Evolutionary conservation across 2,329 filamentous ascomycete species (phyloP).

Genomic region (Sclerotiophoma versabilis): DNA sequence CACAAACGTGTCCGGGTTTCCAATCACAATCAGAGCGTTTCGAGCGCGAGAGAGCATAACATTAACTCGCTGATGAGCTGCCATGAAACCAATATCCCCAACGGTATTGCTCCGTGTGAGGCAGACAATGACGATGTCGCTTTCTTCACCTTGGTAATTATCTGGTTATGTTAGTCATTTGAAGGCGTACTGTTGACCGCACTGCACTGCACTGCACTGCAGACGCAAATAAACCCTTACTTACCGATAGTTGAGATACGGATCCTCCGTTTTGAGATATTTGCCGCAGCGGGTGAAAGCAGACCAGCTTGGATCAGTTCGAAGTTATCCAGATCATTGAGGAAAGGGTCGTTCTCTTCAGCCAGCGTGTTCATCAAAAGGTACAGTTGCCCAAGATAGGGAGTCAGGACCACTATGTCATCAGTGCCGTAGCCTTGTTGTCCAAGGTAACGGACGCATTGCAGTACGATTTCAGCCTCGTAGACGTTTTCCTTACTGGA

Average conservation of each 20-base stretch:
- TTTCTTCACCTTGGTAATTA: slow-evolving; percentile 81
- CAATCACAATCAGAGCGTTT: slow-evolving; percentile 71
- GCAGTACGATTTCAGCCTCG: slow-evolving; percentile 71
- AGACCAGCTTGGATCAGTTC: slow-evolving; percentile 70
- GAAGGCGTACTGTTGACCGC: too few species aligned
- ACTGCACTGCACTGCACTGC: too few species aligned
- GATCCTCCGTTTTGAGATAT: slow-evolving; percentile 61
- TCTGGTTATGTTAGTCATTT: slow-evolving; percentile 42
- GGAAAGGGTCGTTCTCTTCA: slow-evolving; percentile 66
- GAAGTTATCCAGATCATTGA: slow-evolving; percentile 72
- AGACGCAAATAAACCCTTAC: background rate
- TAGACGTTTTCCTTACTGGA: slow-evolving; percentile 68
- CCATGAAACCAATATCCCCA: slow-evolving; percentile 75
- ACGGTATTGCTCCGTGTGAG: slow-evolving; percentile 70
- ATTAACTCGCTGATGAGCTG: slow-evolving; percentile 70
- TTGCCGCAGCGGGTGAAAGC: slow-evolving; percentile 60
- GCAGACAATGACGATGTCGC: slow-evolving; percentile 73
- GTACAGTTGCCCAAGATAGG: slow-evolving; percentile 73
- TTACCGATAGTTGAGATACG: slow-evolving; percentile 70
- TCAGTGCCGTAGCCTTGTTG: slow-evolving; percentile 75
- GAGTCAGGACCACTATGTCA: slow-evolving; percentile 72
- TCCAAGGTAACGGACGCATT: slow-evolving; percentile 69
- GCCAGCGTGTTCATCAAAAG: slow-evolving; percentile 63
- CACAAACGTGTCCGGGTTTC: slow-evolving; percentile 72
- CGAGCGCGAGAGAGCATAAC: slow-evolving; percentile 73